Conservation (phyloP, 2,329 filamentous ascomycete species). For the Cercospora sp. region DNA sequence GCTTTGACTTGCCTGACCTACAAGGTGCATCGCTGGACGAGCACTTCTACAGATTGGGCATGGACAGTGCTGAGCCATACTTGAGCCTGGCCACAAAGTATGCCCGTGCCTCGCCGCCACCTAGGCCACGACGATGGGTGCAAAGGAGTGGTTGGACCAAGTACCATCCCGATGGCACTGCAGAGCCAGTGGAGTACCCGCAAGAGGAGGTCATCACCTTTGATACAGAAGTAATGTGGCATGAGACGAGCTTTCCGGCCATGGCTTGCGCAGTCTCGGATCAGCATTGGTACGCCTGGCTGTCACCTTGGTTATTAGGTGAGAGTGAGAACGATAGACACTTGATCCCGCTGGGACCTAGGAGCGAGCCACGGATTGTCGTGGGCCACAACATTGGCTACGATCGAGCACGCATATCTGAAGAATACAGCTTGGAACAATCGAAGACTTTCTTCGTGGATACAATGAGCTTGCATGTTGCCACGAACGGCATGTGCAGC, state of each 20-base stretch:
- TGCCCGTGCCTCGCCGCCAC: constrained; percentile 59
- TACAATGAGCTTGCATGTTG: constrained; percentile 97
- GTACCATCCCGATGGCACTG: constrained; percentile 72
- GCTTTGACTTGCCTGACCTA: constrained; percentile 78
- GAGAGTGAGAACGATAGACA: constrained; percentile 77
- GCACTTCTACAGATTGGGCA: constrained; percentile 86
- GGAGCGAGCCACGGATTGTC: constrained; percentile 69
- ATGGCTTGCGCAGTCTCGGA: constrained; percentile 94
- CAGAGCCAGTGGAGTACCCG: constrained; percentile 73
- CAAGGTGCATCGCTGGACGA: constrained; percentile 84
- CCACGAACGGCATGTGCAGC: constrained; percentile 98
- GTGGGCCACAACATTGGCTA: constrained; percentile 96
- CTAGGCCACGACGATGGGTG: constrained; percentile 70
- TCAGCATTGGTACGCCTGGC: constrained; percentile 93
- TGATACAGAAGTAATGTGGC: constrained; percentile 96
- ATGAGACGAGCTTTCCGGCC: constrained; percentile 85
- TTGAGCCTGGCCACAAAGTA: constrained; percentile 74
- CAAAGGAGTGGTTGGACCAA: constrained; percentile 88
- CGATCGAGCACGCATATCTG: constrained; percentile 80
- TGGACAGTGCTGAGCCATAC: constrained; percentile 84
- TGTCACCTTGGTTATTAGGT: constrained; percentile 90
- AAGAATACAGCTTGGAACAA: constrained; percentile 85
- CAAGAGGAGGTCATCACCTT: constrained; percentile 83
- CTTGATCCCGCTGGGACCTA: constrained; percentile 82
- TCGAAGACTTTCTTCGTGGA: constrained; percentile 86